Evolutionary conservation across 352 stramenopile genomes (phyloP).

Genomic region (Globisporangium takayamanum): DNA sequence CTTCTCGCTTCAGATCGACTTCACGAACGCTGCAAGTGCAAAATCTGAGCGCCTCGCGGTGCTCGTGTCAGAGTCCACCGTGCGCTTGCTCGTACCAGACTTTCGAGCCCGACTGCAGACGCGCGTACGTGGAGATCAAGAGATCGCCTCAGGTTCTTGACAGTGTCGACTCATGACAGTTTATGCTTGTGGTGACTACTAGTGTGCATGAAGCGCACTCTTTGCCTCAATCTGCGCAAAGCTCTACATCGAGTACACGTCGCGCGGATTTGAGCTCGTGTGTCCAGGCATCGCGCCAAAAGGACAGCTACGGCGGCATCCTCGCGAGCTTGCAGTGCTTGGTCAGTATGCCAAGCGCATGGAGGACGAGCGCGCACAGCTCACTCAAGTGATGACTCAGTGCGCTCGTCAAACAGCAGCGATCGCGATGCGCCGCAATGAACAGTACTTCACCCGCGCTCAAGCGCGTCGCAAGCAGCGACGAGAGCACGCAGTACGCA

Average conservation of each 20-base stretch:
- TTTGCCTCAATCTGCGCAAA: slow-evolving; percentile 24
- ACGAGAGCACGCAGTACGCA: slow-evolving; percentile 16
- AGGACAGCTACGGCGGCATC: slow-evolving; percentile 23
- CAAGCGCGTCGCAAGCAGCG: slow-evolving; percentile 8
- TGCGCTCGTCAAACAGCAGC: slow-evolving; percentile 17
- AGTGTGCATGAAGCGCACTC: slow-evolving; percentile 7
- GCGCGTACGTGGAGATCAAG: slow-evolving; percentile 3
- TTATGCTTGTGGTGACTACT: not conserved
- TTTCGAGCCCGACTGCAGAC: slow-evolving; percentile 15
- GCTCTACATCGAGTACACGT: slow-evolving; percentile 40
- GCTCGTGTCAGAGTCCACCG: slow-evolving; percentile 7
- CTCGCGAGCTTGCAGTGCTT: slow-evolving; percentile 15
- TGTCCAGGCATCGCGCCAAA: slow-evolving; percentile 29
- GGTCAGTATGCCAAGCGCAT: slow-evolving; percentile 7
- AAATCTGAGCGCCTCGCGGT: slow-evolving; percentile 5
- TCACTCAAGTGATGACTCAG: slow-evolving; percentile 1
- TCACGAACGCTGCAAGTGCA: slow-evolving; percentile 14
- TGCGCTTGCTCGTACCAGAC: slow-evolving; percentile 11
- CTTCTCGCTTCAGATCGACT: slow-evolving; percentile 21
- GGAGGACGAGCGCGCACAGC: slow-evolving; percentile 7
- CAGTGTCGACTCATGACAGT: not conserved
- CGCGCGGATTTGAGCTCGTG: slow-evolving; percentile 32
- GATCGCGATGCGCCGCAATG: slow-evolving; percentile 18
- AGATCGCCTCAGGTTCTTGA: too few species aligned
- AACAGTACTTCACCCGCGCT: slow-evolving; percentile 13